phyloP scores from a whole-genome alignment of 1,284 basidiomycete species.

The Ganoderma lingzhi region DNA sequence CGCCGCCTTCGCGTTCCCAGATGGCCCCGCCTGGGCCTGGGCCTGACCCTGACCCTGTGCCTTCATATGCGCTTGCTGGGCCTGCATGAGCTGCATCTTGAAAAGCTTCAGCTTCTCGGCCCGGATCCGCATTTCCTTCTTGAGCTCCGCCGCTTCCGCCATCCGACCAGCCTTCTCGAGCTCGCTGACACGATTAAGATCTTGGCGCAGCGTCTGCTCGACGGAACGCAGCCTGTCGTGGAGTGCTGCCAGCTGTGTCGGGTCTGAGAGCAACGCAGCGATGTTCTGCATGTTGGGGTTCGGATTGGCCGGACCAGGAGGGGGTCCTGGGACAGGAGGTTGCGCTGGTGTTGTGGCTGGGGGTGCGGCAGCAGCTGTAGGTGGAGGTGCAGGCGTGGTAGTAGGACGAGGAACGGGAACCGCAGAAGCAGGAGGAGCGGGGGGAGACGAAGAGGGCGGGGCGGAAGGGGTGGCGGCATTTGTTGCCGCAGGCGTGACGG shows the following conservation, averaged over 20 bases:
- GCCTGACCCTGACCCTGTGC: constrained; percentile 18
- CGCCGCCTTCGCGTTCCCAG: background rate
- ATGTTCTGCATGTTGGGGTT: background rate
- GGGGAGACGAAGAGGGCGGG: constrained; percentile 16
- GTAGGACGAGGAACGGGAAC: constrained; percentile 1
- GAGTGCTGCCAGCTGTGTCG: constrained; percentile 3
- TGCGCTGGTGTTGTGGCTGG: constrained; percentile 1
- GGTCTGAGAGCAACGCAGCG: constrained; percentile 1
- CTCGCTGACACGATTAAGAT: background rate
- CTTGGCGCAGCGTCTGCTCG: constrained; percentile 14
- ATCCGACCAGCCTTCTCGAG: constrained; percentile 15
- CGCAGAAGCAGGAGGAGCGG: background rate
- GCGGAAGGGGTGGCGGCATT: constrained; percentile 23
- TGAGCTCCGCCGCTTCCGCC: constrained; percentile 19
- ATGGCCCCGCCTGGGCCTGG: constrained; percentile 10
- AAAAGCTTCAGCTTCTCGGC: constrained; percentile 21
- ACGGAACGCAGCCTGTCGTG: background rate
- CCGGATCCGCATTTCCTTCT: constrained; percentile 20
- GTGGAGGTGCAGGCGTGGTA: background rate
- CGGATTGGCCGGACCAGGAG: constrained; percentile 2
- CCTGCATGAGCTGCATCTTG: constrained; percentile 10
- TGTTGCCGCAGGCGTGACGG: constrained; percentile 23
- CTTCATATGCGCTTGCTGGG: constrained; percentile 7
- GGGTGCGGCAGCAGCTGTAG: background rate
- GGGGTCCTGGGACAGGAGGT: constrained; percentile 8